Base-by-base conservation (phyloP, 1,284 basidiomycete genomes). In the Malassezia nana region DNA sequence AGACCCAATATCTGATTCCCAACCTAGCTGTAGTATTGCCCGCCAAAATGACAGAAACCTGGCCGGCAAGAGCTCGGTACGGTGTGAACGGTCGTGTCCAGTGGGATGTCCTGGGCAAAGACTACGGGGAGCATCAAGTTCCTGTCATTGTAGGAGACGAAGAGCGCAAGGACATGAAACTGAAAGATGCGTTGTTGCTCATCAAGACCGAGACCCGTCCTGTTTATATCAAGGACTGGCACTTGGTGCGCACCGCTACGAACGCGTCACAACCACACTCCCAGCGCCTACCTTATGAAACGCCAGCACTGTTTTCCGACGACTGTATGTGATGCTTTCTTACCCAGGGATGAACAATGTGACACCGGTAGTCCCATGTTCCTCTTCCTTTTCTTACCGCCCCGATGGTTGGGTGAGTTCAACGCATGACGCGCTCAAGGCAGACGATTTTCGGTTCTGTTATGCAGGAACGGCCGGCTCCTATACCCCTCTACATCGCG, bases 201-300 rank as follows among this genome's bases (percentile, higher is more conserved):
- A 53, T 65, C 8, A n/a, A n/a, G 0, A 8, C 46, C 8, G 20
- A 54, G 2, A 29, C 52, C 0, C 28, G 33, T 3, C 60, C 58
- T 7, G 54, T 78, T 9, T 81, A 81, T 66, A 76, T 80, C 50
- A 81, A 81, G 58, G 80, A 81, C 59, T 81, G 80, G 80, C 80
- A 81, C 66, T 64, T 81, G 0, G 69, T 79, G 9, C 63, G 60
- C 16, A 58, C 63, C 9, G 48, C 62, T 62, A 68, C 16, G 61
- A 66, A 38, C 20, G 35, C 35, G 16, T 20, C 35, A 10, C 35
- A 38, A 20, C 35, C 35, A 38, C 35, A 15, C 20, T 16, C 55
- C 2, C 41, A 31, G 5, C 26, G 56, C 2, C 65, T 74, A 29
- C 75, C 80, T 10, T 81, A 81, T 57, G 50, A 47, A 4, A 77